phyloP scores from a whole-genome alignment of 768 basidiomycete genomes.

The Boletus coccyginus region DNA sequence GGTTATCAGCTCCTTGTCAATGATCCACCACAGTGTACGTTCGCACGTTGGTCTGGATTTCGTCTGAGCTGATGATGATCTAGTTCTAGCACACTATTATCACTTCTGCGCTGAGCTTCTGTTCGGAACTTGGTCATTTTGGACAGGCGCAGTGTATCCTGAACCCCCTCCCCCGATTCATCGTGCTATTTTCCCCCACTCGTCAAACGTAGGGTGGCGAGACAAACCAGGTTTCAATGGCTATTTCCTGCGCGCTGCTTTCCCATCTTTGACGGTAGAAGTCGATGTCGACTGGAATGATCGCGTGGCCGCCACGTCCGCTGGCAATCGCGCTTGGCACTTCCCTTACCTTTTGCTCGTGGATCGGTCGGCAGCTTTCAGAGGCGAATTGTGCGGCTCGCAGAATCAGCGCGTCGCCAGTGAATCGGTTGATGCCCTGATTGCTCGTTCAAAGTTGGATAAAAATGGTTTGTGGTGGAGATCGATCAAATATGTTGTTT shows the following conservation, averaged over 20 bases:
- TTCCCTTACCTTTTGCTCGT: conserved; percentile 68
- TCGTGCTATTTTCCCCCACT: conserved; percentile 70
- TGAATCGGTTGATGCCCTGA: conserved; percentile 59
- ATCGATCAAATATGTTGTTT: conserved; percentile 61
- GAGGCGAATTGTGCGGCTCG: conserved; percentile 59
- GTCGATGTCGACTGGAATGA: conserved; percentile 70
- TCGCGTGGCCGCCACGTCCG: conserved; percentile 38
- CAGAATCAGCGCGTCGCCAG: conserved; percentile 71
- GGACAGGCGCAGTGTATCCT: conserved; percentile 49
- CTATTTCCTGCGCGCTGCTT: conserved; percentile 71
- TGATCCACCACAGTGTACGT: conserved; percentile 60
- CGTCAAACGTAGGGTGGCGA: conserved; percentile 62
- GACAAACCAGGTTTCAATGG: conserved; percentile 75
- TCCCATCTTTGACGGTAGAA: conserved; percentile 70
- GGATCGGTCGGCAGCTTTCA: conserved; percentile 76
- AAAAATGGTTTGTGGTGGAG: conserved; percentile 69
- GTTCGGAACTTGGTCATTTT: conserved; percentile 73
- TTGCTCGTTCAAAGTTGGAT: conserved; percentile 33
- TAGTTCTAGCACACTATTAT: conserved; percentile 80
- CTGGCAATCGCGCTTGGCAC: conserved; percentile 53
- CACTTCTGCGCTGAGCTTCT: conserved; percentile 84
- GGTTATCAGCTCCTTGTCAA: conserved; percentile 52
- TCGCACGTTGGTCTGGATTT: not conserved
- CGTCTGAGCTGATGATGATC: not conserved
- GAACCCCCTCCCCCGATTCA: conserved; percentile 52